Evolutionary conservation across 108 stramenopile genomes (phyloP), one percentile per base, ranked within the genome.

Genomic region (Skeletonema potamos): DNA sequence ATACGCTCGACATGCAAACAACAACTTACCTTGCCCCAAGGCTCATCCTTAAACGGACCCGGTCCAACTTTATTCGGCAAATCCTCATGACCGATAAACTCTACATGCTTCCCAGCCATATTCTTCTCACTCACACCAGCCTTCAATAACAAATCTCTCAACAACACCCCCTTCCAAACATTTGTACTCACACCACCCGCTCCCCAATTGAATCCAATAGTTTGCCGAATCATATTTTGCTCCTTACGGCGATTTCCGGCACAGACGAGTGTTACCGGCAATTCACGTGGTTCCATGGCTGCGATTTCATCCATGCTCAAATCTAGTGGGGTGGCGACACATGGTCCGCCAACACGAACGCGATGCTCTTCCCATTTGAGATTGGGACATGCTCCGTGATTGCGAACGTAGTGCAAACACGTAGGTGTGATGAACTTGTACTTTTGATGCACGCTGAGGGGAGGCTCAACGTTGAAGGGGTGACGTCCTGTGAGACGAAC

Each of bases 401-500:
- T 97, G 1, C 96, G 44, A 6, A 46, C 44, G 44, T 46, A 46
- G 55, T 91, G 90, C 10, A 96, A 57, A 20, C 81, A 82, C 0
- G 91, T 78, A 0, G 96, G 96, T 15, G 96, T 97, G 68, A 97
- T 82, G 67, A 95, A 95, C 63, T 85, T 72, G 29, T 79, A 82
- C 70, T 95, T 60, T 30, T 89, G 51, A 56, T 85, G 82, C 5
- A 90, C 81, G 7, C 66, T 68, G 58, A 96, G 77, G 1, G 96
- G 97, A n/a, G 98, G 93, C 85, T 99, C 98, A 60, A 92, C 92
- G 77, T 99, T 99, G 92, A 97, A 99, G 30, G 98, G 98, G 71
- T 99, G 98, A 58, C 94, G 89, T 20, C 98, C 98, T 2, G 98
- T 99, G 27, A 98, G 77, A 11, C 97, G 92, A 1, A 99, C 95